A percentile compares a stretch with the other conserved stretches of the same genome.
These are phyloP conservation scores for Beauveria sp. DNA, from an alignment of 2,329 filamentous ascomycete genomes.

Conservation along the genomic window DNA sequence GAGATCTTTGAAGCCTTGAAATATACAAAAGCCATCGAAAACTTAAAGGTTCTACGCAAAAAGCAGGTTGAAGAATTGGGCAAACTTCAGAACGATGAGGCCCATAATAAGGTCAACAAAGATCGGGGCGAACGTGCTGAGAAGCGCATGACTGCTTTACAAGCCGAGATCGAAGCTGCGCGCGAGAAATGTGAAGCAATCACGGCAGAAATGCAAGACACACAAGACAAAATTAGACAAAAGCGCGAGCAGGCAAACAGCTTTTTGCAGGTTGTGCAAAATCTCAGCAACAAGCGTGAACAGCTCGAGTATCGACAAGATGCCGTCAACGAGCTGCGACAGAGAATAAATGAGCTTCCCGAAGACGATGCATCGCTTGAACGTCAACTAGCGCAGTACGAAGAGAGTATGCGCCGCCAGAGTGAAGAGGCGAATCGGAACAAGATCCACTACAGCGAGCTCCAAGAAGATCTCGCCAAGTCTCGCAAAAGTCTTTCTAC, in stretches of 20 bases:
- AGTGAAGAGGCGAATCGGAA: constrained; percentile 55
- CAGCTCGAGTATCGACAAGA: constrained; percentile 63
- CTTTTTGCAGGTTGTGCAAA: constrained; percentile 66
- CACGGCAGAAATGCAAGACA: constrained; percentile 52
- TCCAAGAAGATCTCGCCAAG: constrained; percentile 43
- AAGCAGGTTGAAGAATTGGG: constrained; percentile 69
- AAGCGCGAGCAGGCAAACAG: constrained; percentile 67
- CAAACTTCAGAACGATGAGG: constrained; percentile 65
- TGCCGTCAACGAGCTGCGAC: constrained; percentile 61
- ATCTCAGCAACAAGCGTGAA: constrained; percentile 68
- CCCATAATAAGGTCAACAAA: constrained; percentile 74
- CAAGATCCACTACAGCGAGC: constrained; percentile 55
- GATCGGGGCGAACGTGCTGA: constrained; percentile 69
- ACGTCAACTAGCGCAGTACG: constrained; percentile 66
- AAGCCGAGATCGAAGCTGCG: constrained; percentile 57
- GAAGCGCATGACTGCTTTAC: constrained; percentile 56
- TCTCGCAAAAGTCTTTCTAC: constrained; percentile 39
- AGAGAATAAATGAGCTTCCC: constrained; percentile 66
- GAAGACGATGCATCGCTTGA: constrained; percentile 74
- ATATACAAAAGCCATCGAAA: constrained; percentile 95
- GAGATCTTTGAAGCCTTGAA: constrained; percentile 96
- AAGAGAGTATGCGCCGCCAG: constrained; percentile 62
- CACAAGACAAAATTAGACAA: constrained; percentile 49
- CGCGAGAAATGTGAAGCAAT: constrained; percentile 51
- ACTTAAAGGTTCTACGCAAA: constrained; percentile 81